phyloP scores from a whole-genome alignment of 441 rosid species.

The Rhodomyrtus psidioides region DNA sequence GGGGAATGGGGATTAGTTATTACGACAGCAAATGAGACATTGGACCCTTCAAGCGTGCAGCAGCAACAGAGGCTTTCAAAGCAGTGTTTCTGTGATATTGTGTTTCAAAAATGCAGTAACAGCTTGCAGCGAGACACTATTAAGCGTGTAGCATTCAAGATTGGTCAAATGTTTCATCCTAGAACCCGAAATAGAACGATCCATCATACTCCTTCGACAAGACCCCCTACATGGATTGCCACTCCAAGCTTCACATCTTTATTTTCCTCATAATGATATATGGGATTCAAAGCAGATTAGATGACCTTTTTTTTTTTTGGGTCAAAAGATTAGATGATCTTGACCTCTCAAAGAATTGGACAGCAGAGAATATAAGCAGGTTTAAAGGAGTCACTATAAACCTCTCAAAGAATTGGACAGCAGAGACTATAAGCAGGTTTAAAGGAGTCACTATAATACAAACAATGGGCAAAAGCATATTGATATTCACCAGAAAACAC shows the following conservation, averaged over 20 bases:
- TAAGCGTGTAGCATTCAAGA: background rate
- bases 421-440: background rate
- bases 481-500: background rate
- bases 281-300: background rate
- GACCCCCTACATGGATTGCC: background rate
- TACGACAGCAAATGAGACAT: background rate
- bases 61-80: background rate
- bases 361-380: background rate
- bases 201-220: background rate
- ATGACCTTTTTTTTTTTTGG: no score
- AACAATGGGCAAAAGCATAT: background rate
- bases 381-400: background rate
- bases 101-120: background rate
- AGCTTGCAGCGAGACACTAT: background rate
- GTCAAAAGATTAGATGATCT: background rate
- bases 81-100: background rate
- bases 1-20: background rate
- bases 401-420: background rate
- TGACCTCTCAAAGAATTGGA: background rate
- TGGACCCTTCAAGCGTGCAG: background rate
- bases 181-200: background rate
- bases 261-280: background rate
- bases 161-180: background rate
- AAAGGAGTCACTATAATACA: background rate
- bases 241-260: background rate